Base-by-base conservation (phyloP, 345 rosid species). In the Ailanthus altissimus region DNA sequence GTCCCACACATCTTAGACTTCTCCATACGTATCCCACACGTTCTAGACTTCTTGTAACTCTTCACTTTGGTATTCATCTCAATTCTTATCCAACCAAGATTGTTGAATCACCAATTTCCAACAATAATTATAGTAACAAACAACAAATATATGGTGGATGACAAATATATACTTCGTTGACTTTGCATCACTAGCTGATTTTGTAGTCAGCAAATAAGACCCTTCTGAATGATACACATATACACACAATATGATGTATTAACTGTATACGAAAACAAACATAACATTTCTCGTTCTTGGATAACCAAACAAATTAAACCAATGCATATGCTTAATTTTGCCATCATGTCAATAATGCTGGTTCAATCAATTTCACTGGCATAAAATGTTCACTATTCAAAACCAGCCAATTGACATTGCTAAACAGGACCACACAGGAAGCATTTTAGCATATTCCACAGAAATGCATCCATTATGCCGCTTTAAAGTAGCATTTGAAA, bases 361-460 rank as follows among this genome's bases (percentile, higher is more conserved):
- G 67, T 63, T 23, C 67, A 63, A 28, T 36, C 67, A 63, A 32
- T 63, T 63, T 63, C 11, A 38, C 4, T 65, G 42, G 18, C 66
- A 42, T 65, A 8, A 21, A 32, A 32, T 32, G 38, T 3, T 32
- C 38, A 32, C 38, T 32, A 32, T 32, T 32, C 38, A 32, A 32
- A 65, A 42, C 28, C 49, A 65, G 50, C 70, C 42, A 65, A 65
- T 16, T 65, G 26, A 65, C 49, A 8, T 13, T 40, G n/a, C 15
- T 65, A 38, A 20, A 25, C 0, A 65, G 28, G 28, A 25, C 47
- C 56, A 67, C 47, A 67, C 7, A 42, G 28, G 72, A 46, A 67
- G 38, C 18, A 67, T 15, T 46, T 43, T 47, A 45, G 38, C 38
- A 32, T 32, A 32, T 32, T 32, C 38, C 38, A 32, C 38, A 32